Conservation (phyloP, 1,284 basidiomycete species). For the Microbotryum saponariae region DNA sequence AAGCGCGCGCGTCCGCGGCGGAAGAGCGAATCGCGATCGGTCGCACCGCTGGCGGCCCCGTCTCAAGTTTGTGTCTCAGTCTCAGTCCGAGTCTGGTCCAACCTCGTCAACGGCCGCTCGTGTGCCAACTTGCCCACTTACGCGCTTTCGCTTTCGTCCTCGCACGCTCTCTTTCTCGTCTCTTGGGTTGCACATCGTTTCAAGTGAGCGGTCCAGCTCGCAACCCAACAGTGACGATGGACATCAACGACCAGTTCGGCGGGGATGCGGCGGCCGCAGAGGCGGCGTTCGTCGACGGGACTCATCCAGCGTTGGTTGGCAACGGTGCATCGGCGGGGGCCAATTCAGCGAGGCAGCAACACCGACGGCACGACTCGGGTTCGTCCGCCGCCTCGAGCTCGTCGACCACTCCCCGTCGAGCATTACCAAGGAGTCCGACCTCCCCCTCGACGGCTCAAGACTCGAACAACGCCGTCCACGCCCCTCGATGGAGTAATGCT, state of each 20-base stretch:
- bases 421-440: too few species aligned
- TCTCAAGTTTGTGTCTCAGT: too few species aligned
- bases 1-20: too few species aligned
- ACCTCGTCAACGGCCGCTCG: too few species aligned
- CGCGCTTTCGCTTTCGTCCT: too few species aligned
- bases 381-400: background rate
- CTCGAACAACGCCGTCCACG: conserved; percentile 4
- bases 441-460: conserved; percentile 14
- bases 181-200: too few species aligned
- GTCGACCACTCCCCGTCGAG: background rate
- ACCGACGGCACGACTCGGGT: background rate
- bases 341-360: conserved; percentile 4
- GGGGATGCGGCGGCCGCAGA: conserved; percentile 9
- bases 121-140: too few species aligned
- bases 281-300: conserved; percentile 27
- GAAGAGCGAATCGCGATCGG: too few species aligned
- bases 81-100: too few species aligned
- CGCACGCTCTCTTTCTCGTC: too few species aligned
- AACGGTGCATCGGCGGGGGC: conserved; percentile 17
- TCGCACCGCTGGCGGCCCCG: too few species aligned
- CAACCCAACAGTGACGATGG: background rate
- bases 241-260: background rate
- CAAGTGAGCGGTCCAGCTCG: background rate
- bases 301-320: conserved; percentile 27
- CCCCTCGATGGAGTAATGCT: background rate